phyloP scores from a whole-genome alignment of 2,329 filamentous ascomycete genomes.

The Neofusicoccum parvum region DNA sequence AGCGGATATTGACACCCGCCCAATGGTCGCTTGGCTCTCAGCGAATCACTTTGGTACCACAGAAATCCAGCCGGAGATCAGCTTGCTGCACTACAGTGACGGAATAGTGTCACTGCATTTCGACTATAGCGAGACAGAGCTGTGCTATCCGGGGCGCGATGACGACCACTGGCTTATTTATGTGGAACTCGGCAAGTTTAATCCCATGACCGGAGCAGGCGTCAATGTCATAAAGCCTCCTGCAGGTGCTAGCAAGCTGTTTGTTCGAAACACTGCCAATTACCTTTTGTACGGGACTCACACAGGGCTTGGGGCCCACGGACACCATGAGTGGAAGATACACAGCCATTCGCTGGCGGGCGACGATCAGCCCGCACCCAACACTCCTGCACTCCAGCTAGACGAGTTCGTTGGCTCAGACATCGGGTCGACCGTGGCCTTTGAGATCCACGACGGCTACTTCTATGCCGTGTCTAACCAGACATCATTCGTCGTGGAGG shows the following conservation, averaged over 20 bases:
- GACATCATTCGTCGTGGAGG: constrained; percentile 62
- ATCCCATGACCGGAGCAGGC: neutral
- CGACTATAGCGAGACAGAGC: constrained; percentile 12
- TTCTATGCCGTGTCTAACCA: constrained; percentile 73
- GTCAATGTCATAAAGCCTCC: neutral
- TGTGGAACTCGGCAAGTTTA: constrained; percentile 27
- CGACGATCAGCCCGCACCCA: neutral
- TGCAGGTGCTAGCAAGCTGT: constrained; percentile 53
- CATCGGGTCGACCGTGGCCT: constrained; percentile 68
- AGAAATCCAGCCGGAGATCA: constrained; percentile 23
- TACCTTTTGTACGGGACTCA: constrained; percentile 70
- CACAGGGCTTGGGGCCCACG: constrained; percentile 56
- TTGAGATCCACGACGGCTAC: constrained; percentile 66
- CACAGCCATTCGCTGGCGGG: constrained; percentile 42
- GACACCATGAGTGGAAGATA: constrained; percentile 64
- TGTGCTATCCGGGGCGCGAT: neutral
- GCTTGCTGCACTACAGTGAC: constrained; percentile 38
- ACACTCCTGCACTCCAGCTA: constrained; percentile 53
- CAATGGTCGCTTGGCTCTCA: neutral
- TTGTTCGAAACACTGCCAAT: constrained; percentile 65
- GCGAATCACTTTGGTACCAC: neutral
- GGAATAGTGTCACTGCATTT: constrained; percentile 33
- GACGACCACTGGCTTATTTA: constrained; percentile 4
- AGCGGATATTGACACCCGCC: neutral
- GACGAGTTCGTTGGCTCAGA: constrained; percentile 64